Conservation (phyloP, 768 basidiomycete species). For the Mycena olivaceomarginata region DNA sequence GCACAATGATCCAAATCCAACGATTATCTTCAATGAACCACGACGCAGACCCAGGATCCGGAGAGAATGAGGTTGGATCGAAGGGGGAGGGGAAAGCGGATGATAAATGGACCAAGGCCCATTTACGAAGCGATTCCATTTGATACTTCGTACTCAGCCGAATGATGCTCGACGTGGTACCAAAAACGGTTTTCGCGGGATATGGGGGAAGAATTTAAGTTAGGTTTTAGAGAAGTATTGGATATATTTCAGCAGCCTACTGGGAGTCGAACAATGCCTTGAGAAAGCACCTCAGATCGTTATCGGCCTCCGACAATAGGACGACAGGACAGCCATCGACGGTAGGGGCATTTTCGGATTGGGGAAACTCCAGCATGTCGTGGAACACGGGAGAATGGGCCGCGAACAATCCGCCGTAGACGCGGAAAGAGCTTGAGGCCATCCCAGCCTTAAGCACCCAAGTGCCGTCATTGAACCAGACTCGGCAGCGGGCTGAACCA, state of each 20-base stretch:
- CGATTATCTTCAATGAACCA: not conserved
- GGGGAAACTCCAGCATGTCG: conserved; percentile 39
- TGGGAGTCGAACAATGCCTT: conserved; percentile 33
- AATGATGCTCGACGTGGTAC: conserved; percentile 2
- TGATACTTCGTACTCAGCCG: conserved; percentile 38
- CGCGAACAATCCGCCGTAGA: conserved; percentile 42
- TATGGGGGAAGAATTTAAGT: not conserved
- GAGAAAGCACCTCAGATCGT: conserved; percentile 30
- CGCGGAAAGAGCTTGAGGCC: conserved; percentile 17
- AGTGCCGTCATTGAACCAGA: conserved; percentile 41
- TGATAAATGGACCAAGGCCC: conserved; percentile 25
- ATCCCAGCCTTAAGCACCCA: conserved; percentile 24
- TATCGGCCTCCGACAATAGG: conserved; percentile 23
- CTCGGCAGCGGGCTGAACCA: too few relatives aligned
- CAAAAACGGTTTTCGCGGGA: too few relatives aligned
- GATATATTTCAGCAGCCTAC: conserved; percentile 1
- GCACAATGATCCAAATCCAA: not conserved
- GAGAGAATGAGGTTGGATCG: not conserved
- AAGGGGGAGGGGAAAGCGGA: not conserved
- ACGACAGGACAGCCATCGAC: conserved; percentile 43
- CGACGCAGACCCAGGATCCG: not conserved
- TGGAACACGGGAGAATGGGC: conserved; percentile 28
- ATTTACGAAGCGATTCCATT: conserved; percentile 5
- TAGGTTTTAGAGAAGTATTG: too few relatives aligned
- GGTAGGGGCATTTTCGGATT: not conserved